Conservation (phyloP, 192 early-diverging fungal genomes). For the Blastocladiella britannica region DNA sequence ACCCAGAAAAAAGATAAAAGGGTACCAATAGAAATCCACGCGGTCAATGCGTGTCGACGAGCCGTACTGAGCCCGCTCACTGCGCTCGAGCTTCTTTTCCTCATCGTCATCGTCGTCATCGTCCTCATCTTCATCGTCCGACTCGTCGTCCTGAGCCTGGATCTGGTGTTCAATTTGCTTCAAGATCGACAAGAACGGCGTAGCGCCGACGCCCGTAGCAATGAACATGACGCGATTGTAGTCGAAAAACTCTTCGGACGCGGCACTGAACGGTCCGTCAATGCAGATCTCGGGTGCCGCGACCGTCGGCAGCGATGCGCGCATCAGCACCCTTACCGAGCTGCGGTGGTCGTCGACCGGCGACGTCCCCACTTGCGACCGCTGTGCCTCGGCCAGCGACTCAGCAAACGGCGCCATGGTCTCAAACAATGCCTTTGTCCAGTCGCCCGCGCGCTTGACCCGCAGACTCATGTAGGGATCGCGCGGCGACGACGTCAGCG, state of each 20-base stretch:
- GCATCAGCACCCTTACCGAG: neutral
- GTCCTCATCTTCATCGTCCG: too few species aligned
- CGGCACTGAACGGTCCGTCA: slow-evolving; percentile 66
- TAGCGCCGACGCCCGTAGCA: slow-evolving; percentile 56
- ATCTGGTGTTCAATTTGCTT: slow-evolving; percentile 23
- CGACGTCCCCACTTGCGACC: too few species aligned
- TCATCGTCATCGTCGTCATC: too few species aligned
- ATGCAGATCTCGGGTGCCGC: slow-evolving; percentile 37
- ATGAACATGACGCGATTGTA: slow-evolving; percentile 43
- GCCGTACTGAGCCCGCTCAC: too few species aligned
- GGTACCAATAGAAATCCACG: slow-evolving; percentile 30
- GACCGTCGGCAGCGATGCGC: too few species aligned
- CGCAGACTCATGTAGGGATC: slow-evolving; percentile 55
- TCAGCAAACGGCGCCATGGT: too few species aligned
- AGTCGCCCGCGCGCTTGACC: slow-evolving; percentile 55
- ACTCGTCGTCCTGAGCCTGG: neutral
- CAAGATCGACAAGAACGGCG: slow-evolving; percentile 49
- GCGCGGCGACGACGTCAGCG: slow-evolving; percentile 57
- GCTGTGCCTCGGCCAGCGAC: too few species aligned
- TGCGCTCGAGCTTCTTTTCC: too few species aligned
- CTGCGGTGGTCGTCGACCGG: too few species aligned
- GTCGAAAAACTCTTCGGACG: slow-evolving; percentile 53
- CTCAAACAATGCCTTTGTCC: slow-evolving; percentile 49
- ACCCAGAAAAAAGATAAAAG: too few species aligned
- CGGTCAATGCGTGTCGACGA: neutral